These are phyloP conservation scores for Chlamydomonas urium DNA, from an alignment of 139 green algal species.

Conservation along the genomic window DNA sequence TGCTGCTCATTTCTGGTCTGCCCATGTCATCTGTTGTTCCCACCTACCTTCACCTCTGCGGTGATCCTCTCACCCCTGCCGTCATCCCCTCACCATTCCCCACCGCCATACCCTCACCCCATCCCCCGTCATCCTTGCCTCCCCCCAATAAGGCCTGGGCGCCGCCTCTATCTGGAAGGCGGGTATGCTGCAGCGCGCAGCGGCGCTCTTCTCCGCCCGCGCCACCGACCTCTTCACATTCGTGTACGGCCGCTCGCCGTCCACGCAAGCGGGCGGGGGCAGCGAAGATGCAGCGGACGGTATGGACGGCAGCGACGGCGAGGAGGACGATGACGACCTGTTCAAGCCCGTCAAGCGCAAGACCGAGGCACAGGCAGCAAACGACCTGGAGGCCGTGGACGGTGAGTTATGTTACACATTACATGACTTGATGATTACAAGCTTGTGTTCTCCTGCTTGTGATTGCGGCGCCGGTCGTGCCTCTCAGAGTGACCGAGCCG, in stretches of 20 bases:
- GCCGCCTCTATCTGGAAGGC: constrained; percentile 41
- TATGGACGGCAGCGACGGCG: constrained; percentile 30
- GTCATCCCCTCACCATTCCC: too few relatives aligned
- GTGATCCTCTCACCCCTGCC: too few relatives aligned
- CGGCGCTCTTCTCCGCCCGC: constrained; percentile 32
- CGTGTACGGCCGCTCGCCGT: constrained; percentile 38
- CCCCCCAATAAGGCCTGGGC: constrained; percentile 47
- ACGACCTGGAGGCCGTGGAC: constrained; percentile 50
- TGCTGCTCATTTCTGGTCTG: too few relatives aligned
- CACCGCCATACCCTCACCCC: too few relatives aligned
- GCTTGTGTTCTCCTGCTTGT: neutral
- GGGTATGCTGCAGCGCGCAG: constrained; percentile 12
- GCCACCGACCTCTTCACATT: constrained; percentile 39
- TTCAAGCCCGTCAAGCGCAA: constrained; percentile 28
- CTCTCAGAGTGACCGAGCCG: too few relatives aligned
- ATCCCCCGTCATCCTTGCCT: too few relatives aligned
- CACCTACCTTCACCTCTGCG: too few relatives aligned
- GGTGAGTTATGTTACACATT: constrained; percentile 38
- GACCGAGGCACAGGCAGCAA: constrained; percentile 33
- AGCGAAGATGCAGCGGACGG: constrained; percentile 10
- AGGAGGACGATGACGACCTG: constrained; percentile 34
- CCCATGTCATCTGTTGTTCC: too few relatives aligned
- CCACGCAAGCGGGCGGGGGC: neutral
- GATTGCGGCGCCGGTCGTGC: too few relatives aligned
- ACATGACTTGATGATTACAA: constrained; percentile 21